These are phyloP conservation scores for Colletotrichum scovillei DNA, from an alignment of 2,329 filamentous ascomycete genomes.

Conservation along the genomic window DNA sequence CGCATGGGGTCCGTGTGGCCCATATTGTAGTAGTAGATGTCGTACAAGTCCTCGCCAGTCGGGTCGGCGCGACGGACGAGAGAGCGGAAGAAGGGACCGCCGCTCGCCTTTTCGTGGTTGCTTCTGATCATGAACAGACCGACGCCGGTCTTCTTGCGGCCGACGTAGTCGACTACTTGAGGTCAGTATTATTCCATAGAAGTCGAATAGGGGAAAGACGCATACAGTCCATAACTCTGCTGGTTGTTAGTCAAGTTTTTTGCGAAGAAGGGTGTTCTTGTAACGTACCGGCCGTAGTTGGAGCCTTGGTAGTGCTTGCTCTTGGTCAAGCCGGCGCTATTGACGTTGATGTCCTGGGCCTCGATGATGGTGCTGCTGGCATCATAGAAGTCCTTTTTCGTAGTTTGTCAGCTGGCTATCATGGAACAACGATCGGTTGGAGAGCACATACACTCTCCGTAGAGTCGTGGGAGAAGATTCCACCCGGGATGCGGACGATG, in stretches of 20 bases:
- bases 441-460: constrained; percentile 32
- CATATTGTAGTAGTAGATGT: constrained; percentile 57
- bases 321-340: constrained; percentile 47
- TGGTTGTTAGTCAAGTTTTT: neutral
- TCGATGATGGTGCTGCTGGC: constrained; percentile 48
- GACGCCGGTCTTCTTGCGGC: constrained; percentile 47
- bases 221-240: constrained; percentile 23
- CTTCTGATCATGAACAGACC: constrained; percentile 50
- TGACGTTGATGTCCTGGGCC: constrained; percentile 43
- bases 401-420: neutral
- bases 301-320: constrained; percentile 53
- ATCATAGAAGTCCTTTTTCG: constrained; percentile 44
- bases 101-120: constrained; percentile 47
- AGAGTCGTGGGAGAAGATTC: constrained; percentile 43
- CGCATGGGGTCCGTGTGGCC: constrained; percentile 54
- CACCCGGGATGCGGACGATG: constrained; percentile 47
- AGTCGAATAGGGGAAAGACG: accelerated
- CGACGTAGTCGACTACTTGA: constrained; percentile 49
- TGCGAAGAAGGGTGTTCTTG: neutral
- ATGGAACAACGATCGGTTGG: neutral
- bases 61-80: constrained; percentile 49
- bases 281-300: constrained; percentile 47
- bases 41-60: constrained; percentile 52
- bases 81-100: constrained; percentile 52
- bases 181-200: constrained; percentile 42